Conservation (phyloP, 2,329 filamentous ascomycete species). For the Fusarium sterilihyphosum region DNA sequence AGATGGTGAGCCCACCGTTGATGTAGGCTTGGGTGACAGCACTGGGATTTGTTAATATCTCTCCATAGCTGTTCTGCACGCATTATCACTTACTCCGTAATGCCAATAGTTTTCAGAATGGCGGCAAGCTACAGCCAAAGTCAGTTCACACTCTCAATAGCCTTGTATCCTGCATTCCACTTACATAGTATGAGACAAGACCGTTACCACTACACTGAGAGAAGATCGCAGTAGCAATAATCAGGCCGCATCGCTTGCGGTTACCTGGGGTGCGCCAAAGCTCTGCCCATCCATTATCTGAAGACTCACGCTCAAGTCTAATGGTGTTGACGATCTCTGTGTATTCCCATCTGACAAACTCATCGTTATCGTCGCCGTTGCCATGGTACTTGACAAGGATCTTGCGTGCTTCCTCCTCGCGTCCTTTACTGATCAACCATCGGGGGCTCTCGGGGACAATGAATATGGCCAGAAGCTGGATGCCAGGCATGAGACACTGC, state of each 20-base stretch:
- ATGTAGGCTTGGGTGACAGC: constrained; percentile 38
- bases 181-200: constrained; percentile 38
- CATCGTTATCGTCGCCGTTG: constrained; percentile 23
- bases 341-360: constrained; percentile 35
- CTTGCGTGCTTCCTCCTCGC: constrained; percentile 32
- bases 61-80: fast-evolving
- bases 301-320: constrained; percentile 26
- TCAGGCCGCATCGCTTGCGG: constrained; percentile 33
- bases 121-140: constrained; percentile 22
- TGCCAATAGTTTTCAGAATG: constrained; percentile 36
- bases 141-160: not conserved
- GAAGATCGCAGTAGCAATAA: constrained; percentile 37
- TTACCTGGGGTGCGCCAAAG: constrained; percentile 36
- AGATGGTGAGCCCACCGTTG: constrained; percentile 40
- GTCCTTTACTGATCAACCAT: constrained; percentile 38
- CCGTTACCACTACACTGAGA: constrained; percentile 40
- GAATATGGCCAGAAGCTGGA: constrained; percentile 35
- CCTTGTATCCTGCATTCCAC: not conserved
- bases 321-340: constrained; percentile 36
- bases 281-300: constrained; percentile 27
- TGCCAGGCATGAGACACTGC: constrained; percentile 36
- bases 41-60: not conserved
- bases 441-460: constrained; percentile 35
- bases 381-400: constrained; percentile 39
- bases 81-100: constrained; percentile 26